Evolutionary conservation across 1,284 basidiomycete species (phyloP).

Genomic region (Cryptococcus sp.): DNA sequence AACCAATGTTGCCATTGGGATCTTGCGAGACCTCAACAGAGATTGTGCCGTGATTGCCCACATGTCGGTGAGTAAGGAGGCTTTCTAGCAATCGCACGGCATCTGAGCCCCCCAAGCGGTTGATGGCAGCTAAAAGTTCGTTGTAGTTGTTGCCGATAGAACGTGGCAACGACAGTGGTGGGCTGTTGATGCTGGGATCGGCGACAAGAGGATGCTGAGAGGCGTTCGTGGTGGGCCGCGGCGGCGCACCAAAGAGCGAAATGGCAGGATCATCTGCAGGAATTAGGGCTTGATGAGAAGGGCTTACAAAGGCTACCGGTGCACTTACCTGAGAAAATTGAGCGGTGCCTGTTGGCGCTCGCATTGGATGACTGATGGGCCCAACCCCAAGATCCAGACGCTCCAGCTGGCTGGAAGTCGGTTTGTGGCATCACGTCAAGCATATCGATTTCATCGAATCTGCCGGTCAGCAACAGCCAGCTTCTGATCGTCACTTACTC

Average conservation of each 20-base stretch:
- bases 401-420: conserved; percentile 6
- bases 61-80: conserved; percentile 53
- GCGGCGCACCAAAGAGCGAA: conserved; percentile 21
- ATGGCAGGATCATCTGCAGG: conserved; percentile 25
- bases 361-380: conserved; percentile 8
- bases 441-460: conserved; percentile 29
- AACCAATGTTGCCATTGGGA: conserved; percentile 30
- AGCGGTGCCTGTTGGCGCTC: conserved; percentile 2
- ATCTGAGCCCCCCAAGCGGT: conserved; percentile 77
- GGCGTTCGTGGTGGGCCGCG: conserved; percentile 3
- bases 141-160: conserved; percentile 53
- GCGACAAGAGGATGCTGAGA: conserved; percentile 80
- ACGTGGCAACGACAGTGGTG: conserved; percentile 59
- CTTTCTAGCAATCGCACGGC: conserved; percentile 82
- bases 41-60: conserved; percentile 28
- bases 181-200: conserved; percentile 57
- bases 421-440: conserved; percentile 15
- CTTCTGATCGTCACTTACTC: conserved; percentile 46
- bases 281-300: neutral
- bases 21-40: conserved; percentile 39
- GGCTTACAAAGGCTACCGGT: neutral
- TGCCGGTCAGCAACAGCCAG: conserved; percentile 11
- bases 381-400: conserved; percentile 40
- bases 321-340: conserved; percentile 17
- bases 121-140: conserved; percentile 74